A percentile compares a stretch with the other conserved stretches of the same genome.
Conservation (phyloP, 2,329 filamentous ascomycete species). For the Colletotrichum scovillei region DNA sequence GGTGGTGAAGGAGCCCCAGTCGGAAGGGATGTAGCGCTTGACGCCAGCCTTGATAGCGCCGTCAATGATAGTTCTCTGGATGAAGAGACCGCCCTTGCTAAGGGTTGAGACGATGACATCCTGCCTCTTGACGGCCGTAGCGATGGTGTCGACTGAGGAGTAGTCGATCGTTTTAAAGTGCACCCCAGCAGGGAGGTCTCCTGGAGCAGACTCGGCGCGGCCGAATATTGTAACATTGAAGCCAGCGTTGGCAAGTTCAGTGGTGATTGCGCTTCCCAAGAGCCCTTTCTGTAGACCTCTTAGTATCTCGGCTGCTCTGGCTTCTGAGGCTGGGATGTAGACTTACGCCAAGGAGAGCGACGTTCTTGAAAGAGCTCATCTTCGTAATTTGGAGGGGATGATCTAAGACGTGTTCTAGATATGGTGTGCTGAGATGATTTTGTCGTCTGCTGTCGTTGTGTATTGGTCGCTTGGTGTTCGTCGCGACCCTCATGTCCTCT, state of each 20-base stretch:
- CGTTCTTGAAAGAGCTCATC: constrained; percentile 22
- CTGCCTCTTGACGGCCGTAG: constrained; percentile 61
- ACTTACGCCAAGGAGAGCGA: constrained; percentile 30
- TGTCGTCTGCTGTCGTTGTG: background rate
- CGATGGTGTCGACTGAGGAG: constrained; percentile 47
- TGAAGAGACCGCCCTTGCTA: constrained; percentile 45
- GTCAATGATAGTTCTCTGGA: constrained; percentile 63
- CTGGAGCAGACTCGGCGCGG: constrained; percentile 47
- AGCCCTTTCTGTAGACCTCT: constrained; percentile 46
- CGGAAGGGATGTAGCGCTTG: constrained; percentile 70
- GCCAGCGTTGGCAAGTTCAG: constrained; percentile 48
- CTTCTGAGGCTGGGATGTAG: too few relatives aligned
- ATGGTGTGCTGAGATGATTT: background rate
- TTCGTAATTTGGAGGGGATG: background rate
- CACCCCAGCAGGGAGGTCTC: constrained; percentile 13
- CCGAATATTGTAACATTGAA: constrained; percentile 67
- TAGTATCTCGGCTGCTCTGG: background rate
- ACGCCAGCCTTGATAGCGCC: constrained; percentile 69
- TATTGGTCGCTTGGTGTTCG: background rate
- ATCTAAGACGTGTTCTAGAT: too few relatives aligned
- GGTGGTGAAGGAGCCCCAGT: constrained; percentile 58
- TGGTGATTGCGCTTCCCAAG: constrained; percentile 52
- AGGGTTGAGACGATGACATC: constrained; percentile 69
- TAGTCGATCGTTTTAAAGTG: constrained; percentile 15
- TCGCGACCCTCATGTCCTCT: background rate